Evolutionary conservation across 2,329 filamentous ascomycete species (phyloP), one percentile per base, ranked within the genome.

Genomic region (Botryotinia narcissicola): DNA sequence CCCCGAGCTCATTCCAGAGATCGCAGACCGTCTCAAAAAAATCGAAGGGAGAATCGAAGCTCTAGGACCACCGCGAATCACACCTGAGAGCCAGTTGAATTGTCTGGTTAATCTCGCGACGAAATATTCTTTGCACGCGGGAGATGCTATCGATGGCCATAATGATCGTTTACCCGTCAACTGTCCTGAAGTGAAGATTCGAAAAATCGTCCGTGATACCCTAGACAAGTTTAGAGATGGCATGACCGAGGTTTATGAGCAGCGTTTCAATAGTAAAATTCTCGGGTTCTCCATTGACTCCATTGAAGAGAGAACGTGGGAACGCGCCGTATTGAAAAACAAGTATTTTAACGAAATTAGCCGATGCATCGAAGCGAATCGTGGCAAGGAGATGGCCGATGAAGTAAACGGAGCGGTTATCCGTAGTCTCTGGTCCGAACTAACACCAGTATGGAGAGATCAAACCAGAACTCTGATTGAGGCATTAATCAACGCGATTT

Each of bases 1-100:
- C 29, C 72, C 72, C 16, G 66, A 73, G n/a, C 44, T 70, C 7
- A 73, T 73, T 37, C 69, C 69, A 2, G 69, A 71, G 29, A 71
- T 71, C 4, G 22, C 62, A n/a, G 20, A 16, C 3, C 69, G 69
- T 18, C 25, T 63, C 1, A 20, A 46, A 6, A 5, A 29, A 7
- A 4, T 22, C 25, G 37, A 14, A 16, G 22, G 5, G 12, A 46
- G 4, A 10, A 46, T 71, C 12, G 32, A 71, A 10, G 69, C 14
- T 10, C 29, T 71, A n/a, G 69, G 69, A 12, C 32, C 8, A 7
- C 57, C 69, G 20, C 57, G 69, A 16, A n/a, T 29, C 25, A 54
- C 69, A 18, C 20, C 22, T 1, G 29, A 71, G 7, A 40, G 40
- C 7, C 69, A 71, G 35, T 32, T 71, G 8, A 51, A 71, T 25